Conservation (phyloP, 345 rosid species). For the Linum usitatissimum region DNA sequence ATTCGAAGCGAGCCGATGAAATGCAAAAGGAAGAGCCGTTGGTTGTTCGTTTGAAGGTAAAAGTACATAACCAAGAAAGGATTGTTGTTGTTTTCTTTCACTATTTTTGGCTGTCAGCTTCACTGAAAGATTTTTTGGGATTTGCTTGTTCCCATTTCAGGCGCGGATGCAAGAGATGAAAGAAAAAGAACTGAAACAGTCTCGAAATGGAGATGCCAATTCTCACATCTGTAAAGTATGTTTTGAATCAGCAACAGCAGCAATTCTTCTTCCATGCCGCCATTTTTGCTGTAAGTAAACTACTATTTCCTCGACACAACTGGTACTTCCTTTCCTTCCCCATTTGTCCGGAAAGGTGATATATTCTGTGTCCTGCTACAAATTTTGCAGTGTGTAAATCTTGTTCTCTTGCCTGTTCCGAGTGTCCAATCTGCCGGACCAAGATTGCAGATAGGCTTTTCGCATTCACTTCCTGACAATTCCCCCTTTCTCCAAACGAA, state of each 20-base stretch:
- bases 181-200: constrained; percentile 70
- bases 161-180: constrained; percentile 98
- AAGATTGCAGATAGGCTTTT: constrained; percentile 87
- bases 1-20: constrained; percentile 43
- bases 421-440: constrained; percentile 98
- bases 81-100: not conserved
- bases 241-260: constrained; percentile 89
- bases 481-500: constrained; percentile 27
- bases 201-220: constrained; percentile 69
- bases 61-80: too few species aligned
- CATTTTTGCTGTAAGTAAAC: constrained; percentile 89
- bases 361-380: not conserved
- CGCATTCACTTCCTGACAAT: constrained; percentile 69
- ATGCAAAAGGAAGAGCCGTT: constrained; percentile 70
- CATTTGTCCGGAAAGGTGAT: not conserved
- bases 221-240: constrained; percentile 96
- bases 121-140: not conserved
- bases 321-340: too few species aligned
- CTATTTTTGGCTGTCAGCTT: too few species aligned
- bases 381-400: constrained; percentile 86
- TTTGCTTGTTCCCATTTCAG: constrained; percentile 27
- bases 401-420: constrained; percentile 94
- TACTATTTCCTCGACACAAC: not conserved
- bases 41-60: constrained; percentile 88
- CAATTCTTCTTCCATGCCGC: constrained; percentile 95